Evolutionary conservation across 176 grass and related monocot genomes (phyloP), one percentile per base, ranked within the genome.

Genomic region (Eragrostis nindensis): DNA sequence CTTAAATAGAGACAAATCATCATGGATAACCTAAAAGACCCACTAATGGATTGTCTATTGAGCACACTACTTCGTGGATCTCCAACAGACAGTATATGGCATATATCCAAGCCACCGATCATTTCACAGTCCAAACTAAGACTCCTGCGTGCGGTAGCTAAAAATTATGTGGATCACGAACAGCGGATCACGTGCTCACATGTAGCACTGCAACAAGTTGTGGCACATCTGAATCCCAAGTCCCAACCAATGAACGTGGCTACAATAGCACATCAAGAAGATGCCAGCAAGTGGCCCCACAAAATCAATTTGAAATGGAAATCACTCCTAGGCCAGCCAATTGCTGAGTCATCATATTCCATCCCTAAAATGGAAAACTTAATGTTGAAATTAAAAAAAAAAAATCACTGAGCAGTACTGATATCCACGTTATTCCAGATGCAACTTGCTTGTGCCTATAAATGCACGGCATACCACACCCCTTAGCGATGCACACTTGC

Each of bases 401-500:
- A 1, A 68, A 78, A 42, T 67, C 71, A 57, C 6, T 41, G 47
- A 5, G 42, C 39, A 43, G 66, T 54, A 18, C 43, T 6, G 30
- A 25, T 40, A 10, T 7, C 62, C 6, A 26, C 18, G 41, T 60
- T 71, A 76, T 81, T 89, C 56, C 66, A 71, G 65, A 66, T 25
- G 66, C 87, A 72, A 73, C 59, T 89, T 82, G 78, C 36, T 11
- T 22, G 43, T 52, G 78, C 78, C 83, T 90, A 90, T 82, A 90
- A 86, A 86, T 86, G 24, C 49, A 73, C 39, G 57, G 22, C 78
- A 67, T 82, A 63, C 25, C 72, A 19, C 66, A 39, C 41, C 72
- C 50, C 43, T 77, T 36, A 18, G 65, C 57, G 66, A 77, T 48
- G 40, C 82, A 77, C 39, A 55, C 71, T 64, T 76, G 16, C 55